A percentile compares a stretch with the other conserved stretches of the same genome.
Conservation (phyloP, 495 filamentous ascomycete genomes). For the Tuber borchii region DNA sequence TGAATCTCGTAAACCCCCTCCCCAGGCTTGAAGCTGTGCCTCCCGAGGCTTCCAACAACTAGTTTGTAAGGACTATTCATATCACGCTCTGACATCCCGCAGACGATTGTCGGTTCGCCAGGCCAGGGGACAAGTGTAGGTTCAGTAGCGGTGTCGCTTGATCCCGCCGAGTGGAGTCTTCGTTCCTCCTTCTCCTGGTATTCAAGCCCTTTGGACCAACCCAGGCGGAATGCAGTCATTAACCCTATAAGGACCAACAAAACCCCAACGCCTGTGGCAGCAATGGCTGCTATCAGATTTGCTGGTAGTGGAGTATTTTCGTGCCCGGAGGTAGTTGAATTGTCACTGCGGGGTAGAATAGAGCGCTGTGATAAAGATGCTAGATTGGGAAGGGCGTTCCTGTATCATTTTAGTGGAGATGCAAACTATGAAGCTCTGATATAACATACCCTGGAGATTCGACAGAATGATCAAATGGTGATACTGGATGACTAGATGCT, state of each 20-base stretch:
- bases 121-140: constrained; percentile 14
- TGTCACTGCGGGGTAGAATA: neutral
- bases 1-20: constrained; percentile 30
- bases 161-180: neutral
- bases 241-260: constrained; percentile 26
- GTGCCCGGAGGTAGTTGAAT: neutral
- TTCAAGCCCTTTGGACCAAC: constrained; percentile 25
- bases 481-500: neutral
- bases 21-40: constrained; percentile 29
- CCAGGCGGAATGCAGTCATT: constrained; percentile 33
- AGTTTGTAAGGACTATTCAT: neutral
- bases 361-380: neutral
- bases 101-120: constrained; percentile 8
- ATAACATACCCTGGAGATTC: neutral
- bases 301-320: too few relatives aligned
- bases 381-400: neutral
- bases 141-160: neutral
- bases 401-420: neutral
- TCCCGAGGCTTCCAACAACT: constrained; percentile 11
- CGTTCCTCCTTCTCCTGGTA: constrained; percentile 11
- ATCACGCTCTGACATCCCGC: constrained; percentile 22
- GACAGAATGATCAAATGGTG: neutral
- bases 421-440: neutral
- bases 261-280: constrained; percentile 19
- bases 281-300: constrained; percentile 22